Base-by-base conservation (phyloP, 1,284 basidiomycete species). In the Sparassis latifolia region DNA sequence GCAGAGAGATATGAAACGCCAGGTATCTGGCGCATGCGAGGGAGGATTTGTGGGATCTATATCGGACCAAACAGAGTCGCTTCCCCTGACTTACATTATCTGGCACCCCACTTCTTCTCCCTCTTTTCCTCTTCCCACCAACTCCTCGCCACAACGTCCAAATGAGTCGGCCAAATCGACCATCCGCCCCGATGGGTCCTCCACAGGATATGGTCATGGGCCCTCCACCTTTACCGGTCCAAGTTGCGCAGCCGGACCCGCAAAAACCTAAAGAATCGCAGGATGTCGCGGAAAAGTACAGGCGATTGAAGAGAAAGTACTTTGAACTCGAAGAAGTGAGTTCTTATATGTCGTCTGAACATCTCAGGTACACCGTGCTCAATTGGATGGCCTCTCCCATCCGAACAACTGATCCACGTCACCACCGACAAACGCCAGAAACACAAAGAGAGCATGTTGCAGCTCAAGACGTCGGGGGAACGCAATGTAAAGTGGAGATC, bases 301-400 rank as follows among this genome's bases (percentile, higher is more conserved):
- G 71, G 57, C 76, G 72, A 52, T 69, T 84, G 46, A 86, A 86
- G 60, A 68, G 79, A 46, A 77, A 77, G 39, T 82, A 77, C 62
- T 76, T 77, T 56, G 80, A 85, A 52, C 74, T 86, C 43, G 84
- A 85, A 60, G 78, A 85, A 73, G 84, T 85, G 35, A 56, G 75
- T 69, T 44, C 46, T 50, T 55, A 54, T 20, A 20, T 20, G 20
- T 20, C 20, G 20, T 20, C 20, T 20, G 20, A 20, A 20, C 20
- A 20, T 20, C 35, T 12, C 35, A 37, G 35, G 7, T 12, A 6
- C 35, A 37, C 35, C 35, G 12, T 12, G 35, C 35, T 37, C 35
- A 37, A 6, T 37, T 12, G 12, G 7, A 12, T 12, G 7, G 35
- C 7, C 35, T 37, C 35, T 37, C 12, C 12, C 35, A 37, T 37